Evolutionary conservation across 371 early-diverging fungal genomes (phyloP).

Genomic region (Fennellomyces sp.): DNA sequence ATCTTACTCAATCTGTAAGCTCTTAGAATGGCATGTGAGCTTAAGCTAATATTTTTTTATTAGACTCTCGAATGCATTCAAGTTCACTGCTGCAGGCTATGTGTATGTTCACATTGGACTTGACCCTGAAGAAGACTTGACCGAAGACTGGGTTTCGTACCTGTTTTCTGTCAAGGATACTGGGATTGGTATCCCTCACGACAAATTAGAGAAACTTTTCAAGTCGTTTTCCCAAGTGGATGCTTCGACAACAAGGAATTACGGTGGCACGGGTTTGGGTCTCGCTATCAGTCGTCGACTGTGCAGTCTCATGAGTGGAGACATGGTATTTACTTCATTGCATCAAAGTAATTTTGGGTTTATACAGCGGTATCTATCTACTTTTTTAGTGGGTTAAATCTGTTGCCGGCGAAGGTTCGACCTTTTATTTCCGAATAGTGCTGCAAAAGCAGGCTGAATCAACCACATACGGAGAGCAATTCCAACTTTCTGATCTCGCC

Average conservation of each 20-base stretch:
- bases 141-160: constrained; percentile 14
- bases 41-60: no score
- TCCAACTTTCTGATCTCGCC: constrained; percentile 11
- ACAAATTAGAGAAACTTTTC: constrained; percentile 55
- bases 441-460: constrained; percentile 21
- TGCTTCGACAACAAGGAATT: constrained; percentile 53
- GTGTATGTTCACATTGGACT: constrained; percentile 10
- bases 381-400: constrained; percentile 47
- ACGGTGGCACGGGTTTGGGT: constrained; percentile 59
- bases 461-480: constrained; percentile 23
- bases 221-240: constrained; percentile 64
- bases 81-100: constrained; percentile 21
- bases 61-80: constrained; percentile 28
- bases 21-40: background rate
- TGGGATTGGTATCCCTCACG: constrained; percentile 64
- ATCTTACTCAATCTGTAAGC: constrained; percentile 48
- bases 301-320: constrained; percentile 56
- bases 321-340: constrained; percentile 32
- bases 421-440: constrained; percentile 42
- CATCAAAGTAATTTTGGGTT: background rate
- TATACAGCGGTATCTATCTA: background rate
- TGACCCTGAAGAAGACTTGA: background rate
- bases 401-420: constrained; percentile 42
- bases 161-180: constrained; percentile 59
- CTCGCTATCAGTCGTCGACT: constrained; percentile 53